phyloP scores from a whole-genome alignment of 2,329 filamentous ascomycete genomes.

The Botrytis elliptica region DNA sequence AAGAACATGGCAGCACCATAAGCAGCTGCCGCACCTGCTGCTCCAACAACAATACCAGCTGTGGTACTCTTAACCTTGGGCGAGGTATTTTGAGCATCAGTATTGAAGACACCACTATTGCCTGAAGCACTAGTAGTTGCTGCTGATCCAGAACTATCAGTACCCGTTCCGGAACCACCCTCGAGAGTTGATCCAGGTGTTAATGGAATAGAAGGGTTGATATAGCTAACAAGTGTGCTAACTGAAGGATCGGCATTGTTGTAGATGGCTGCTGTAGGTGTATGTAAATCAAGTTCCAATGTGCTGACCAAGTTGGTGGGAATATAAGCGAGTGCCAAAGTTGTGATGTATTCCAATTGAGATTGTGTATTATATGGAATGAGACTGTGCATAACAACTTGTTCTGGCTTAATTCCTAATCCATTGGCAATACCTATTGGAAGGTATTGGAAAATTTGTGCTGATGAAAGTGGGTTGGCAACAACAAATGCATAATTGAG shows the following conservation, averaged over 20 bases:
- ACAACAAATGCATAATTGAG: conserved; percentile 86
- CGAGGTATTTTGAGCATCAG: conserved; percentile 44
- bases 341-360: conserved; percentile 76
- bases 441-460: conserved; percentile 80
- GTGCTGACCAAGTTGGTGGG: conserved; percentile 67
- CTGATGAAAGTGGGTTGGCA: conserved; percentile 66
- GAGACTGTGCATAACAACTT: conserved; percentile 68
- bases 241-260: conserved; percentile 65
- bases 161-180: conserved; percentile 38
- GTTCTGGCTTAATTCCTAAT: conserved; percentile 47
- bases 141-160: conserved; percentile 41
- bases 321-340: conserved; percentile 73
- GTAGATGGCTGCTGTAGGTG: conserved; percentile 73
- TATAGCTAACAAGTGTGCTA: conserved; percentile 70
- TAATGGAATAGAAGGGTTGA: conserved; percentile 72
- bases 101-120: conserved; percentile 44
- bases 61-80: conserved; percentile 63
- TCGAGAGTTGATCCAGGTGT: conserved; percentile 45
- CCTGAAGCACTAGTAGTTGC: conserved; percentile 35
- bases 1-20: conserved; percentile 78
- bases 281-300: conserved; percentile 67
- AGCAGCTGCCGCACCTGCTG: conserved; percentile 64
- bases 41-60: conserved; percentile 63
- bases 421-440: conserved; percentile 59
- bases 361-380: conserved; percentile 71